Evolutionary conservation across 805 yeast genomes (phyloP), one percentile per base, ranked within the genome.

Genomic region (Monosporozyma solicola): DNA sequence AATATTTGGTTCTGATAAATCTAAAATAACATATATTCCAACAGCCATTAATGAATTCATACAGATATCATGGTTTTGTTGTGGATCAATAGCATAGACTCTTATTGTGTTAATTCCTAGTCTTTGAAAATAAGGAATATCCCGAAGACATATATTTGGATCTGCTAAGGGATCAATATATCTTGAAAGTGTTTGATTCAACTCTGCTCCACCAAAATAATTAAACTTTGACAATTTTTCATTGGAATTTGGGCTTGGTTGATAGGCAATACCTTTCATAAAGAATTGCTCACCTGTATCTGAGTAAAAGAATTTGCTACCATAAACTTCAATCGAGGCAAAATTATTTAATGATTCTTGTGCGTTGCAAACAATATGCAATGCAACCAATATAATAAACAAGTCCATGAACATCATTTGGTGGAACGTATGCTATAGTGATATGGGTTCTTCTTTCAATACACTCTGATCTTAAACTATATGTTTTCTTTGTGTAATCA

Each of bases 21-120:
- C 99, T 43, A 95, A 84, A 63, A 94, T 72, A 32, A 92, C 88
- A 66, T 94, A 94, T 61, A 94, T 91, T 51, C 97, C 97, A 53
- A 92, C 95, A 27, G 86, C 87, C 54, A 77, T 77, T 53, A 87
- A 79, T 11, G 81, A 76, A 49, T 78, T 60, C 90, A 91, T 87
- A 72, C 96, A 90, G 24, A 69, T 79, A 63, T 81, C 84, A 72
- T 92, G 98, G 63, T 82, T 74, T 54, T 74, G 72, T 1, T 77
- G 69, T 16, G 92, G 83, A 71, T 91, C 84, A 51, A 92, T 79
- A 41, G 95, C 89, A 64, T 91, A 92, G 1, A 92, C 95, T 64
- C 98, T 79, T 53, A 92, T 74, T 10, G 85, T 81, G 67, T 92
- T 92, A 52, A 94, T 79, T 51, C 80, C 79, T 50, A 91, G 75